Evolutionary conservation across 352 stramenopile genomes (phyloP), one percentile per base, ranked within the genome.

Genomic region (Thraustochytrium striatum): DNA sequence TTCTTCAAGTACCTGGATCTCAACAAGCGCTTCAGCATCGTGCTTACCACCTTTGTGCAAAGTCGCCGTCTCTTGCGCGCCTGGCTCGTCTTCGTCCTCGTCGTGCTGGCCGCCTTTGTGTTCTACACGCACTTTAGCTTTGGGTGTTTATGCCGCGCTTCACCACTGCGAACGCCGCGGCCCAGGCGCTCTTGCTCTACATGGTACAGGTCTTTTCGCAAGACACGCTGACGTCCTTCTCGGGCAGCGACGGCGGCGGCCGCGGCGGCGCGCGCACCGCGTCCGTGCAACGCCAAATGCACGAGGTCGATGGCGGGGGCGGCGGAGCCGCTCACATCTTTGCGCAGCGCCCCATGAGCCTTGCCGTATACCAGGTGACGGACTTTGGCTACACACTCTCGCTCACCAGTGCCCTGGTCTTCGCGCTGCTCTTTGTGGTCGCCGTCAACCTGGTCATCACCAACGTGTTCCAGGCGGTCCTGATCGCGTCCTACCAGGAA

Each of bases 1-100:
- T 79, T 55, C 47, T 79, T 79, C 55, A 79, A 79, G 33, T 79
- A 72, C 53, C 30, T 79, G 35, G 69, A 79, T 38, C 32, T 79
- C 3, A 55, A 79, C 35, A 73, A 72, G 53, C 50, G 69, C 8
- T 79, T 79, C 50, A 79, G 69, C 69, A 79, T 79, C 25, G 69
- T 52, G 19, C 69, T 79, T 3, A 52, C 50, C 11, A 79, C 35
- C 16, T 25, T 79, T 16, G 69, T 79, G 57, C 50, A 79, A 32
- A 79, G 50, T 16, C 50, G 69, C 9, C 38, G 28, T 19, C 53
- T 47, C 28, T 36, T 79, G 11, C 32, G 32, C 3, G 69, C 50
- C 38, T 79, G 69, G 69, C 52, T 79, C 11, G 50, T 79, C 3
- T 79, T 79, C 30, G 50, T 33, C 7, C 7, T 73, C 11, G 33